Evolutionary conservation across 495 filamentous ascomycete genomes (phyloP).

Genomic region (Chaetomium fimeti): DNA sequence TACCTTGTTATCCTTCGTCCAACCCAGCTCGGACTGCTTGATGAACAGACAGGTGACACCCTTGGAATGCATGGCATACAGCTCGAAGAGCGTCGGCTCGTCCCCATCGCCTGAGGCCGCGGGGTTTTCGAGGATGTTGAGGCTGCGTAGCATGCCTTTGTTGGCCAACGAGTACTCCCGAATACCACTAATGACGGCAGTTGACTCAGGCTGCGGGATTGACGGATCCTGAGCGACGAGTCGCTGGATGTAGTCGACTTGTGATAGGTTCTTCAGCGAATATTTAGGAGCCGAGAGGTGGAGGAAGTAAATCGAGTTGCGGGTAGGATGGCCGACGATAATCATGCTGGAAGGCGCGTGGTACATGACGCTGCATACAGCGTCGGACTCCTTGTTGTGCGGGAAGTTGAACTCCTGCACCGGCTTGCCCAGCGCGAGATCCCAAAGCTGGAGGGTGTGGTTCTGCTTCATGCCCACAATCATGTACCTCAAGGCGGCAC

Average conservation of each 20-base stretch:
- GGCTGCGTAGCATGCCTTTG: constrained; percentile 83
- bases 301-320: constrained; percentile 96
- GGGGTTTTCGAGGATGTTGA: constrained; percentile 75
- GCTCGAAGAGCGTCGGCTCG: constrained; percentile 72
- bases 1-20: constrained; percentile 81
- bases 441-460: constrained; percentile 98
- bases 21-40: constrained; percentile 84
- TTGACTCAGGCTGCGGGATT: constrained; percentile 82
- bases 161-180: constrained; percentile 89
- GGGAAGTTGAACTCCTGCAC: constrained; percentile 97
- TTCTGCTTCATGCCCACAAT: constrained; percentile 99
- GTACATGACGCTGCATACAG: constrained; percentile 93
- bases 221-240: constrained; percentile 68
- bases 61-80: constrained; percentile 96
- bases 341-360: constrained; percentile 88
- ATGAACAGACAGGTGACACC: constrained; percentile 84
- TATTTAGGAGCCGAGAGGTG: constrained; percentile 92
- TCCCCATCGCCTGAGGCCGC: constrained; percentile 53
- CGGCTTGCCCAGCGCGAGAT: constrained; percentile 88
- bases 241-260: constrained; percentile 79
- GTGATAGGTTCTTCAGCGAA: constrained; percentile 72
- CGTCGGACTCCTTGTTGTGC: constrained; percentile 93
- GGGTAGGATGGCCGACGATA: constrained; percentile 90
- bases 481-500: constrained; percentile 84
- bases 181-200: constrained; percentile 92